phyloP scores from a whole-genome alignment of 2,329 filamentous ascomycete species.

The Chalara sp. region DNA sequence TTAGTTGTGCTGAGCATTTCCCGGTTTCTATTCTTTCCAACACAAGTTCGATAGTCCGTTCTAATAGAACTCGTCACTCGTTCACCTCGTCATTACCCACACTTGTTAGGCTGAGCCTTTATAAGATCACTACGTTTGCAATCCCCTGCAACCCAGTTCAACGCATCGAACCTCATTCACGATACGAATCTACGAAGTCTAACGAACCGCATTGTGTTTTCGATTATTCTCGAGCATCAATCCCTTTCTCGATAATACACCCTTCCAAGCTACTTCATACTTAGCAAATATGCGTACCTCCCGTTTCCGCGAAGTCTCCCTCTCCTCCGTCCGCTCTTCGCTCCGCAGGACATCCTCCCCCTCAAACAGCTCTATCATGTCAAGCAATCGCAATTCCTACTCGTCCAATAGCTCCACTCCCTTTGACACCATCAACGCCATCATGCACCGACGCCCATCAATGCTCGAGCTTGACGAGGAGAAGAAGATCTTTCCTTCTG shows the following conservation, averaged over 20 bases:
- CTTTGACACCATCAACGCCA: constrained; percentile 48
- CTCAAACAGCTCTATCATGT: constrained; percentile 22
- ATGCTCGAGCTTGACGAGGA: constrained; percentile 53
- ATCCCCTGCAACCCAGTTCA: too few relatives aligned
- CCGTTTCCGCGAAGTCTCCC: constrained; percentile 31
- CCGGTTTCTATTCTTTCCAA: background rate
- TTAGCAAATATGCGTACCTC: constrained; percentile 23
- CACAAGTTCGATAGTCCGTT: too few relatives aligned
- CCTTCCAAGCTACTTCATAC: background rate
- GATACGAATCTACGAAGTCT: too few relatives aligned
- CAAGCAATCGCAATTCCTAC: constrained; percentile 29
- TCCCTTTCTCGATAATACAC: background rate
- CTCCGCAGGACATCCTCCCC: constrained; percentile 43
- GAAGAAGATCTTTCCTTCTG: constrained; percentile 42
- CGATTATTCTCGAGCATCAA: background rate
- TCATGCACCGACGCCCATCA: constrained; percentile 51
- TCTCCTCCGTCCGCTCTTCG: constrained; percentile 47
- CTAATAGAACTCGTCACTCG: background rate
- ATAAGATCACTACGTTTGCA: background rate
- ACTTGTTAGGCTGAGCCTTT: background rate
- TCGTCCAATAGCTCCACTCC: constrained; percentile 35
- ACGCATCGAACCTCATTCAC: too few relatives aligned
- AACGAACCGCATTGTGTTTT: too few relatives aligned
- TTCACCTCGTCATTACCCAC: background rate
- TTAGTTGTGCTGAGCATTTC: background rate